These are phyloP conservation scores for Incumbomyces lentus DNA, from an alignment of 2,329 filamentous ascomycete species.

Conservation along the genomic window DNA sequence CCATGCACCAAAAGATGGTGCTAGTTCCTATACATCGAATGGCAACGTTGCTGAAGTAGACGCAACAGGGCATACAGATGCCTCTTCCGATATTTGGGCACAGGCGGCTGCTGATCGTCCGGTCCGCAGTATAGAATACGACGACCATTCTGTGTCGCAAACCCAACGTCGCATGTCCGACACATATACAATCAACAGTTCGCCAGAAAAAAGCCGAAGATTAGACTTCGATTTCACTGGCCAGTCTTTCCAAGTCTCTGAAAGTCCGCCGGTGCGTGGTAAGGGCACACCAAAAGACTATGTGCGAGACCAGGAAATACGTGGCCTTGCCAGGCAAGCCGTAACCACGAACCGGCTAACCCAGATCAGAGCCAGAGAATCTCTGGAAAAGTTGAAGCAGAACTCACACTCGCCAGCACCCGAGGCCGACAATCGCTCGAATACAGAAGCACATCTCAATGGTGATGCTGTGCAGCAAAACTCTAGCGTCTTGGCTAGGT, in stretches of 20 bases:
- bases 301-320: slow-evolving; percentile 19
- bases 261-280: slow-evolving; percentile 24
- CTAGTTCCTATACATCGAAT: neutral
- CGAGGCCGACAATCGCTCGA: neutral
- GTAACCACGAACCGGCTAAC: slow-evolving; percentile 17
- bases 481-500: slow-evolving; percentile 28
- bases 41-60: neutral
- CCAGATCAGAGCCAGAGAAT: slow-evolving; percentile 16
- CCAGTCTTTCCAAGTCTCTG: slow-evolving; percentile 23
- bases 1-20: neutral
- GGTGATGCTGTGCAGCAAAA: slow-evolving; percentile 29
- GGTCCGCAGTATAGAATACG: slow-evolving; percentile 15
- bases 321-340: slow-evolving; percentile 15
- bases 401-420: neutral
- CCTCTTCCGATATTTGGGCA: slow-evolving; percentile 17
- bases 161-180: slow-evolving; percentile 16
- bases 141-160: slow-evolving; percentile 6
- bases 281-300: slow-evolving; percentile 15
- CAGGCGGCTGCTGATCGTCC: slow-evolving; percentile 18
- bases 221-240: slow-evolving; percentile 25
- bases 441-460: slow-evolving; percentile 12
- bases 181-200: slow-evolving; percentile 10
- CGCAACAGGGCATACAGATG: slow-evolving; percentile 8
- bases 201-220: slow-evolving; percentile 17
- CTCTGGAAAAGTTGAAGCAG: slow-evolving; percentile 10